Evolutionary conservation across 495 filamentous ascomycete genomes (phyloP), one percentile per base, ranked within the genome.

Genomic region (Xylaria intraflava): DNA sequence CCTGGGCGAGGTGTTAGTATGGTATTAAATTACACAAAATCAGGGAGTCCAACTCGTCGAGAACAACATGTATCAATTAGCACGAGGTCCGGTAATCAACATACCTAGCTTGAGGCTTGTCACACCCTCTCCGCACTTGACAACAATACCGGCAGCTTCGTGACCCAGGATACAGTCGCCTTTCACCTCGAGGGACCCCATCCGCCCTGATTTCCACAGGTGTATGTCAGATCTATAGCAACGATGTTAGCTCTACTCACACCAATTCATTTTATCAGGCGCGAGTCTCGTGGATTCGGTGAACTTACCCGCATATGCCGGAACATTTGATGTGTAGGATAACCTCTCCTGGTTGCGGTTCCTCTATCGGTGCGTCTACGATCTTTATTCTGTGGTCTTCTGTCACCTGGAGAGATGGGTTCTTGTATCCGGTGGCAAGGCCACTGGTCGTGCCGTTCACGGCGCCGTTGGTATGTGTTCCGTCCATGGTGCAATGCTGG

Each of bases 401-500:
- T 14, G 79, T 81, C 23, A 80, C 72, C 59, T 81, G 77, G 41
- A 81, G 65, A 12, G 78, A 79, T 9, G 78, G 78, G 60, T 82
- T 82, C 56, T 60, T 60, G 50, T 60, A 62, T 2, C 50, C 47
- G 20, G 16, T 33, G 30, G 30, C 14, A 14, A 7, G 17, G 6
- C 30, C 30, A 33, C 14, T 33, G 7, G 30, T 7, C 30, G 30
- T 7, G 7, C 6, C 30, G 7, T 33, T 6, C 30, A 14, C 14
- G 7, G 6, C 22, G 14, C 36, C 47, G 35, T 44, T 55, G n/a
- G 36, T 47, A 7, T 46, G 19, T 27, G 51, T 53, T 17, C 31
- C 42, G 31, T 46, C 38, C 51, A 53, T 53, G 51, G 29, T 40
- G 51, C 10, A 24, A 30, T 53, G 31, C 29, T 53, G 30, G 22